A percentile compares a stretch with the other conserved stretches of the same genome.
These are phyloP conservation scores for Inga oerstediana DNA, from an alignment of 306 rosid genomes.

Conservation along the genomic window DNA sequence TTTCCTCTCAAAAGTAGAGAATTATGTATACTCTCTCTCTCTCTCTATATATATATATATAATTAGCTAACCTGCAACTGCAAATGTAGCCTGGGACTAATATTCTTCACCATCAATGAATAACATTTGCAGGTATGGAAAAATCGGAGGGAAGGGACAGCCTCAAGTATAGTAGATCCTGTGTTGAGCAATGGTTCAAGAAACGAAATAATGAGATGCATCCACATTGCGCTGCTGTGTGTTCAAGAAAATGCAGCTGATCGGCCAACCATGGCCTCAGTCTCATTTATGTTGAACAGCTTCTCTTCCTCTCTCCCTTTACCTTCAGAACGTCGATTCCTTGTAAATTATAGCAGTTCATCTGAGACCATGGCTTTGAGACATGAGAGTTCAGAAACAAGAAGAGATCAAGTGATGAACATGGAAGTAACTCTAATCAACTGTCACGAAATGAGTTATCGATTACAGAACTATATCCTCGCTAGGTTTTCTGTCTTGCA, in stretches of 20 bases:
- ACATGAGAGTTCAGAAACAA: not conserved
- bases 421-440: not conserved
- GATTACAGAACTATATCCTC: not conserved
- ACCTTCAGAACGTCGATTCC: not conserved
- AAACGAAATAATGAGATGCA: not conserved
- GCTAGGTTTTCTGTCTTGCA: not conserved
- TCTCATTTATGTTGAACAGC: not conserved
- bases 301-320: not conserved
- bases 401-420: not conserved
- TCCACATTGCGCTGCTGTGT: not conserved
- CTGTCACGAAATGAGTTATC: not conserved
- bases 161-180: not conserved
- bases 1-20: not conserved
- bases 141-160: not conserved
- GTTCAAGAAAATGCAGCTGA: conserved; percentile 1
- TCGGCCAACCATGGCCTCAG: not conserved
- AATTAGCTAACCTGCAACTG: not conserved
- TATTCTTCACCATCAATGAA: not conserved
- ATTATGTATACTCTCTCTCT: not conserved
- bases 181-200: not conserved
- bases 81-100: not conserved
- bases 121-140: not conserved
- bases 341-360: not conserved
- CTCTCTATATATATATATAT: too few relatives aligned
- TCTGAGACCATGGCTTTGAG: not conserved